phyloP scores from a whole-genome alignment of 2,329 filamentous ascomycete genomes.

The Cytospora paraplurivora region DNA sequence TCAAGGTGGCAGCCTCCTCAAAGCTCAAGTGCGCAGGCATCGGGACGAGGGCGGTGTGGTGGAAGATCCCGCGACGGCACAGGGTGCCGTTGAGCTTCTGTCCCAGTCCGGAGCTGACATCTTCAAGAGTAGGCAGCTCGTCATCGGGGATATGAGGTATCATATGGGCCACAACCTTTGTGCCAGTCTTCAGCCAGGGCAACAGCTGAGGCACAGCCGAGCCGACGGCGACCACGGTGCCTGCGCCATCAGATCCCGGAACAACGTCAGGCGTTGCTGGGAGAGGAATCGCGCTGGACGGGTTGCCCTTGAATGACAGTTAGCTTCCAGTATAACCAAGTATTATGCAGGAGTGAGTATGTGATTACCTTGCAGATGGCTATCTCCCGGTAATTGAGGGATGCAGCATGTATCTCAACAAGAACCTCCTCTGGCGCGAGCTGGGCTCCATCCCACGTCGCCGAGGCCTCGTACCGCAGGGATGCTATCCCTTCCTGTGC shows the following conservation, averaged over 20 bases:
- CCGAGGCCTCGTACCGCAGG: conserved; percentile 1
- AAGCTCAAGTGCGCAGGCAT: conserved; percentile 48
- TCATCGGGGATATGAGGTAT: conserved; percentile 31
- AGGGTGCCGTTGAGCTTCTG: conserved; percentile 60
- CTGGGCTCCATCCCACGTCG: conserved; percentile 32
- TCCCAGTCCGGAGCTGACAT: conserved; percentile 52
- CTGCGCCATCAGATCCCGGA: conserved; percentile 45
- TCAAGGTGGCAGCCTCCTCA: conserved; percentile 45
- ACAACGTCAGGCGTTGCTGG: conserved; percentile 34
- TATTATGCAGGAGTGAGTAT: too few relatives aligned
- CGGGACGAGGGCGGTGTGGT: conserved; percentile 57
- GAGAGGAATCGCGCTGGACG: conserved; percentile 16
- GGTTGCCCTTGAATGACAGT: conserved; percentile 23
- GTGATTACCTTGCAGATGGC: conserved; percentile 45
- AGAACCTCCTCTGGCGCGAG: conserved; percentile 62
- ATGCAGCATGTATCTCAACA: conserved; percentile 56
- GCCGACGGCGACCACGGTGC: conserved; percentile 53
- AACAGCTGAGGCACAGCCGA: conserved; percentile 44
- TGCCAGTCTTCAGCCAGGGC: conserved; percentile 48
- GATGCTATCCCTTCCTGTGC: conserved; percentile 22
- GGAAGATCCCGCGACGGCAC: conserved; percentile 58
- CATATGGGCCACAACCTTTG: conserved; percentile 58
- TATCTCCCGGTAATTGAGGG: conserved; percentile 53
- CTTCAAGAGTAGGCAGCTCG: conserved; percentile 28
- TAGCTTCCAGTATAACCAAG: conserved; percentile 32